Conservation (phyloP, 805 yeast species). For the Babjeviella inositovora region DNA sequence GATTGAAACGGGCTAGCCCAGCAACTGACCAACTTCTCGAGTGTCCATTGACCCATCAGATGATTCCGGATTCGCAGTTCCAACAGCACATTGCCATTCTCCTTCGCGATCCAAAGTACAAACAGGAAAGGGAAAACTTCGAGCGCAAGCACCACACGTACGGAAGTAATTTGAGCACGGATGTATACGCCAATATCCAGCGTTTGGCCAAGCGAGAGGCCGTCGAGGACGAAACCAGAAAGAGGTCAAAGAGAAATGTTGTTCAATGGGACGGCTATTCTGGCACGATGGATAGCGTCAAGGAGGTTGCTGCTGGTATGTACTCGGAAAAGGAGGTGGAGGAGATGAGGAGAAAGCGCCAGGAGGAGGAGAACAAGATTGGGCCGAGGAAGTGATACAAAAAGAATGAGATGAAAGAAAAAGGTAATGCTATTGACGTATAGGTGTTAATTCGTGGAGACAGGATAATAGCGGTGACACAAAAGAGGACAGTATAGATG, state of each 20-base stretch:
- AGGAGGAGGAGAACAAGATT: slow-evolving; percentile 5
- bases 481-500: no score
- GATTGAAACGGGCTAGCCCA: slow-evolving; percentile 24
- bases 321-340: slow-evolving; percentile 8
- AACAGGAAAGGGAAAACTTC: slow-evolving; percentile 48
- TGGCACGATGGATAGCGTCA: slow-evolving; percentile 8
- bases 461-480: no score
- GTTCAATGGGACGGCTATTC: slow-evolving; percentile 15
- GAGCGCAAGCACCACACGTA: slow-evolving; percentile 34
- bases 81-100: slow-evolving; percentile 55
- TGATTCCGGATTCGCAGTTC: slow-evolving; percentile 55
- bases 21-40: slow-evolving; percentile 22
- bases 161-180: slow-evolving; percentile 28
- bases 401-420: no score
- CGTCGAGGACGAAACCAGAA: slow-evolving; percentile 3
- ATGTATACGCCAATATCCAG: slow-evolving; percentile 46
- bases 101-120: slow-evolving; percentile 65
- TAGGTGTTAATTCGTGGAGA: no score
- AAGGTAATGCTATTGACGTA: no score
- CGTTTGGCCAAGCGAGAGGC: slow-evolving; percentile 16
- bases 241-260: slow-evolving; percentile 7
- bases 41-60: slow-evolving; percentile 69
- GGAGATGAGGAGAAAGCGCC: slow-evolving; percentile 6
- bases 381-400: slow-evolving; percentile 5
- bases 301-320: slow-evolving; percentile 5